Evolutionary conservation across 208 protist species (phyloP).

Genomic region (Wallacemonas collosoma): DNA sequence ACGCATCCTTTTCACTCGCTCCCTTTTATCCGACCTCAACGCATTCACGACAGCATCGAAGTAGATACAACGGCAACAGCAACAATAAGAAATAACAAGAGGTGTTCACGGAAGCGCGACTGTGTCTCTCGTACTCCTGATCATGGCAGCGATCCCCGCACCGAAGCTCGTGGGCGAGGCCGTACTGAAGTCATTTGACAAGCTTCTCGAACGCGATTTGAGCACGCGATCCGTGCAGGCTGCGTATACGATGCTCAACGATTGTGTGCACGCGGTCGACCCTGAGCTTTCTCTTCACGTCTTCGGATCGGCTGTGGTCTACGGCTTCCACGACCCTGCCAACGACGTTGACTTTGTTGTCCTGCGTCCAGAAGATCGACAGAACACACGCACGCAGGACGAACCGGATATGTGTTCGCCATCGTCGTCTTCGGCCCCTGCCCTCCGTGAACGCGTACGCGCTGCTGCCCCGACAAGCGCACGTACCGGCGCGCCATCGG

Average conservation of each 20-base stretch:
- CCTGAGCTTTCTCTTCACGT: conserved; percentile 57
- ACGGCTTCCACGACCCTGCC: conserved; percentile 65
- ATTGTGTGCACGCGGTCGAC: conserved; percentile 55
- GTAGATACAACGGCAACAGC: too few relatives aligned
- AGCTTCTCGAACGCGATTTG: conserved; percentile 27
- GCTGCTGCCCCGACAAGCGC: neutral
- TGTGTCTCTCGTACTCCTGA: too few relatives aligned
- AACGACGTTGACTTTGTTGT: conserved; percentile 86
- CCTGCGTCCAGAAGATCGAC: conserved; percentile 43
- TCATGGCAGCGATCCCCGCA: neutral
- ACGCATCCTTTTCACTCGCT: neutral
- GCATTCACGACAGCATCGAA: too few relatives aligned
- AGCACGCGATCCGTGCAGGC: conserved; percentile 54
- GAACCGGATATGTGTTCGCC: neutral
- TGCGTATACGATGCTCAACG: conserved; percentile 39
- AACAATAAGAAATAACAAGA: too few relatives aligned
- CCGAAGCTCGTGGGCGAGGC: conserved; percentile 22
- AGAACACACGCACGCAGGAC: conserved; percentile 7
- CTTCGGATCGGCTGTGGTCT: conserved; percentile 82
- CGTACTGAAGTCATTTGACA: conserved; percentile 23
- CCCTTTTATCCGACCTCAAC: too few relatives aligned
- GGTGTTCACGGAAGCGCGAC: too few relatives aligned
- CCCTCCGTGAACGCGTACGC: neutral
- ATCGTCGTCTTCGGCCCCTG: neutral
- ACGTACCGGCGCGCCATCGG: conserved; percentile 25